Evolutionary conservation across 2,329 filamentous ascomycete species (phyloP), one percentile per base, ranked within the genome.

Genomic region (Calonectria henricotiae): DNA sequence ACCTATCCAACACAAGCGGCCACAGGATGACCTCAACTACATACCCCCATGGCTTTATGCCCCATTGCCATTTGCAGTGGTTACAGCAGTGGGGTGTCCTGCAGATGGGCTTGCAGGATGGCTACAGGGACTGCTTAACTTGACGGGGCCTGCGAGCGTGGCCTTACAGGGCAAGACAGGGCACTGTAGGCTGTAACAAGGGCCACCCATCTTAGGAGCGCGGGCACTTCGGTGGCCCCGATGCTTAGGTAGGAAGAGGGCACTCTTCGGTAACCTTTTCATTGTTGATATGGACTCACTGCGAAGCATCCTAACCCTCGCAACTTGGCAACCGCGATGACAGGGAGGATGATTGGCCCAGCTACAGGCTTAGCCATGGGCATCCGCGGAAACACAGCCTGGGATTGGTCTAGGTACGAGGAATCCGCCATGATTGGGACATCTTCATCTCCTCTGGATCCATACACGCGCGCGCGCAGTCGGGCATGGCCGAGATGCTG

Each of bases 181-280:
- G 61, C 66, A 55, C 20, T 47, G 17, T 41, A 47, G 35, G 30
- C 27, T 6, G 46, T 30, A 20, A 37, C 66, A 60, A 30, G 62
- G 55, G 37, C 46, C 30, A 20, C 23, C 67, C 62, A 55, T 58
- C 46, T 17, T 55, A 30, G 41, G 41, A 60, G 69, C 62, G 64
- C 49, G 61, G 61, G 67, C 64, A 61, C 47, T 60, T 47, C 62
- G 69, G 73, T 71, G 66, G 73, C 62, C 64, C 71, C 71, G 67
- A 69, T 67, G 62, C 47, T 71, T 63, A n/a, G 46, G 55, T 55
- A 55, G 23, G 47, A 30, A 51, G 20, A 71, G 61, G 37, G 6
- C 47, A n/a, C 35, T 47, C 13, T 15, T 20, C 30, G 41, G 64
- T 27, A 66, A 25, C 43, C 25, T 47, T n/a, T 25, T 58, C 41